Percentiles rank a stretch among this genome's conserved stretches.
Conservation (phyloP, 345 rosid species). For the thale cress (Arabidopsis thaliana) region TAIR10.1 NC_003075.7:13737001-13737500, state of each 20-base stretch:
- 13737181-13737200: constrained; percentile 52
- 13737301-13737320: constrained; percentile 36
- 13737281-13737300: constrained; percentile 47
- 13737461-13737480: constrained; percentile 83
- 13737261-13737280: constrained; percentile 47
- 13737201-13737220: constrained; percentile 60
- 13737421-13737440: constrained; percentile 71
- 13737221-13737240: constrained; percentile 55
- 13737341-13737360: constrained; percentile 25
- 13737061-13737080: constrained; percentile 44
- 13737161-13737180: constrained; percentile 45
- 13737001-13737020: constrained; percentile 42
- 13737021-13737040: constrained; percentile 45
- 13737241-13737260: constrained; percentile 50
- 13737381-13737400: constrained; percentile 57
- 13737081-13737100: constrained; percentile 41
- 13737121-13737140: constrained; percentile 50
- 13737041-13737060: constrained; percentile 45
- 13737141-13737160: constrained; percentile 51
- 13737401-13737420: constrained; percentile 91
- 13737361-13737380: neutral
- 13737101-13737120: constrained; percentile 42
- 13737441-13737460: constrained; percentile 86
- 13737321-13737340: constrained; percentile 56
- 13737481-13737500: constrained; percentile 94